Percentiles rank a stretch among this genome's conserved stretches.
Evolutionary conservation across 768 basidiomycete species (phyloP).

Genomic region (Leccinum aurantiacum): DNA sequence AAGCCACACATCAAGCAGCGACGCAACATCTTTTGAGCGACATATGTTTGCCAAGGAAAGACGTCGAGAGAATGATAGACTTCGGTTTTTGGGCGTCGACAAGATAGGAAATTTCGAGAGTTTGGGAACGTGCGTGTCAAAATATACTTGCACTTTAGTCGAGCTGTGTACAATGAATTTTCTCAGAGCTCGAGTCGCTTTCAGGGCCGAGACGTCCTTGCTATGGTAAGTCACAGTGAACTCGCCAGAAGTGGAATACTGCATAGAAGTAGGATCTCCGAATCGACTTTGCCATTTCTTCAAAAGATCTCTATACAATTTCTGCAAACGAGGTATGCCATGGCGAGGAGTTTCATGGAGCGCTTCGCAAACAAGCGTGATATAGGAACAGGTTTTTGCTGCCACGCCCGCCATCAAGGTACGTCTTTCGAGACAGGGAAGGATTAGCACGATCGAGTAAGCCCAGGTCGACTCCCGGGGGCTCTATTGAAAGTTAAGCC

Average conservation of each 20-base stretch:
- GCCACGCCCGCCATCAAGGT: conserved; percentile 63
- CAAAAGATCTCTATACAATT: conserved; percentile 65
- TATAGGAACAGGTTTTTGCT: too few species aligned
- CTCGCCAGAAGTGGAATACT: conserved; percentile 58
- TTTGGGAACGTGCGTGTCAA: conserved; percentile 68
- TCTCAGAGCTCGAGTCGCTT: conserved; percentile 67
- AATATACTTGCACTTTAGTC: conserved; percentile 78
- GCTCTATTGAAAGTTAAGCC: conserved; percentile 79
- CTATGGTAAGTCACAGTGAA: conserved; percentile 58
- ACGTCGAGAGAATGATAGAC: too few species aligned
- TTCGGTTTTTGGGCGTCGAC: conserved; percentile 75
- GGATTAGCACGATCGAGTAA: too few species aligned
- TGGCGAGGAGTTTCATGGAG: conserved; percentile 60
- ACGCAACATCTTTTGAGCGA: too few species aligned
- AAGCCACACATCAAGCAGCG: too few species aligned
- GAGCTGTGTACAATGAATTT: conserved; percentile 59
- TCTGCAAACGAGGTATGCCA: conserved; percentile 53
- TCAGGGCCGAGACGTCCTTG: conserved; percentile 76
- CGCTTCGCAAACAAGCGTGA: too few species aligned
- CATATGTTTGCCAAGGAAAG: too few species aligned
- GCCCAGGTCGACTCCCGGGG: conserved; percentile 66
- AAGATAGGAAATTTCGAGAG: conserved; percentile 84
- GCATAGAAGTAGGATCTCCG: conserved; percentile 47
- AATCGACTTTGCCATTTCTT: conserved; percentile 47
- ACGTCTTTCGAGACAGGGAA: conserved; percentile 24